Conservation (phyloP, 108 stramenopile genomes). For the Poteriospumella lacustris region DNA sequence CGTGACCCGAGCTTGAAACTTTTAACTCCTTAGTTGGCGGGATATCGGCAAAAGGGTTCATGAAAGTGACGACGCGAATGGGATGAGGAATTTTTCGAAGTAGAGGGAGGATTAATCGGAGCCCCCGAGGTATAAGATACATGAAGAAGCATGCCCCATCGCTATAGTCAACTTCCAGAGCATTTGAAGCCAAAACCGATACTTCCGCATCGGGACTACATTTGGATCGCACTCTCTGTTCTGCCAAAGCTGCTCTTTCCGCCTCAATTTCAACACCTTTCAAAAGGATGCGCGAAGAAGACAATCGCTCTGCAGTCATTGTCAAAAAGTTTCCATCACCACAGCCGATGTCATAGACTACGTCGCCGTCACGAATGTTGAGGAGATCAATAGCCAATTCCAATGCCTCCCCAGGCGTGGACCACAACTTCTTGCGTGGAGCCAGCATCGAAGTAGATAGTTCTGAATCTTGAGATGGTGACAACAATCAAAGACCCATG, state of each 20-base stretch:
- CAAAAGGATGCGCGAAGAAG: neutral
- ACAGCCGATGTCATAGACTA: slow-evolving; percentile 13
- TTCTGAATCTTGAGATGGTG: too few relatives aligned
- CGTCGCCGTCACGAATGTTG: neutral
- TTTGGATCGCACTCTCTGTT: neutral
- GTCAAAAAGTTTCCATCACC: slow-evolving; percentile 7
- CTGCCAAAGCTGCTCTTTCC: neutral
- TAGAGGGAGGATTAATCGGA: neutral
- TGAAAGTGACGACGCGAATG: neutral
- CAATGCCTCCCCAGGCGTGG: neutral
- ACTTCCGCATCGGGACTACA: neutral
- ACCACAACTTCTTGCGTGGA: slow-evolving; percentile 17
- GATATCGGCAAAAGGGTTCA: neutral
- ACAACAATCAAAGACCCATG: too few relatives aligned
- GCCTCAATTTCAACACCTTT: neutral
- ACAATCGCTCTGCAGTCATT: neutral
- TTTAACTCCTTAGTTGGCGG: neutral
- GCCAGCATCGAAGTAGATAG: too few relatives aligned
- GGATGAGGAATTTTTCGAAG: neutral
- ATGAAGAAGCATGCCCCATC: neutral
- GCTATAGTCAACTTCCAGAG: neutral
- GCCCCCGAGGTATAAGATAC: neutral
- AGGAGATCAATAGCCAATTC: neutral
- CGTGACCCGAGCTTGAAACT: too few relatives aligned
- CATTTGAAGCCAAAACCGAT: neutral